A percentile compares a stretch with the other conserved stretches of the same genome.
Evolutionary conservation across 2,329 filamentous ascomycete genomes (phyloP).

Genomic region (Thielaviopsis cerberus): DNA sequence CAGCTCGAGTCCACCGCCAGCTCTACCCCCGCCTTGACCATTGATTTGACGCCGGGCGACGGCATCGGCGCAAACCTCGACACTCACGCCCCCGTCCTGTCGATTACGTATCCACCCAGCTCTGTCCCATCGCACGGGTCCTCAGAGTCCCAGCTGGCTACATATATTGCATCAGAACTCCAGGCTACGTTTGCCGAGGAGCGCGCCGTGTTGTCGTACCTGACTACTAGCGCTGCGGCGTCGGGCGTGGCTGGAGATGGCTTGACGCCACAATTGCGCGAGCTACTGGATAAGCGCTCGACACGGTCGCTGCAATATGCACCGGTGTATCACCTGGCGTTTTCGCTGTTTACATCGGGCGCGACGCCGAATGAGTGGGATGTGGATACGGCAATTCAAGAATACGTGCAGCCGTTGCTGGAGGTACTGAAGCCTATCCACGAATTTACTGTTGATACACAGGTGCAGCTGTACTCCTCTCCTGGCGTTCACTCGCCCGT

Average conservation of each 20-base stretch:
- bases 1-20: conserved; percentile 16
- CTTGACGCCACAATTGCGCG: conserved; percentile 31
- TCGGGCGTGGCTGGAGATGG: conserved; percentile 29
- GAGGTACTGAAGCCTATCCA: conserved; percentile 65
- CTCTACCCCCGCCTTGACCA: conserved; percentile 39
- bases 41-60: conserved; percentile 50
- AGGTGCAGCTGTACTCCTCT: conserved; percentile 83
- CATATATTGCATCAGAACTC: conserved; percentile 61
- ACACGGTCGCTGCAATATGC: conserved; percentile 80
- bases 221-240: conserved; percentile 42
- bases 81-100: conserved; percentile 50
- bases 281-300: conserved; percentile 47
- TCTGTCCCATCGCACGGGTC: conserved; percentile 48
- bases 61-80: conserved; percentile 42
- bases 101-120: conserved; percentile 57
- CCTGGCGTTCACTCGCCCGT: conserved; percentile 44
- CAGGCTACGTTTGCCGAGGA: conserved; percentile 71
- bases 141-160: conserved; percentile 48
- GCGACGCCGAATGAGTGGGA: conserved; percentile 74
- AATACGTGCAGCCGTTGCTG: conserved; percentile 68
- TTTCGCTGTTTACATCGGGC: conserved; percentile 77
- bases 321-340: conserved; percentile 84
- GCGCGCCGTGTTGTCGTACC: conserved; percentile 63
- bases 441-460: conserved; percentile 89
- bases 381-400: conserved; percentile 60